These are phyloP conservation scores for Pyrus communis DNA, from an alignment of 306 rosid species.

Conservation along the genomic window DNA sequence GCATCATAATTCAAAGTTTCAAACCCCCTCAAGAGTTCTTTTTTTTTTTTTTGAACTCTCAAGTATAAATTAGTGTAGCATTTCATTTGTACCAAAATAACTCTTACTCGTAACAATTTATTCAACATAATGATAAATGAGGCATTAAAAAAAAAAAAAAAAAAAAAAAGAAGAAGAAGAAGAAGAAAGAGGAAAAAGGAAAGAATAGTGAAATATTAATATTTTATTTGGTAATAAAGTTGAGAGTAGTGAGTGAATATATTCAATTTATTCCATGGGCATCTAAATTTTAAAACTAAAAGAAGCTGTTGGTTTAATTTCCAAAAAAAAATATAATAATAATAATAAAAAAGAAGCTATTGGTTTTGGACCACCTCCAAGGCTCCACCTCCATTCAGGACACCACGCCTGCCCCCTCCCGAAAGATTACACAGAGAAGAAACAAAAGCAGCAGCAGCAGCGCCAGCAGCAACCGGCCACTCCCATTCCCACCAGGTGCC, in stretches of 20 bases:
- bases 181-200: no score
- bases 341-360: no score
- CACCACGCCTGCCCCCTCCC: neutral
- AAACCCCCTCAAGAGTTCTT: no score
- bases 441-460: neutral
- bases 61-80: no score
- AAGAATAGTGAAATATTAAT: neutral
- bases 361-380: neutral
- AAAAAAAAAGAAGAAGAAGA: no score
- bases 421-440: neutral
- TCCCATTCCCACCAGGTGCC: constrained; percentile 2
- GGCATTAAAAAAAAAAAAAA: neutral
- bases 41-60: no score
- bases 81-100: no score
- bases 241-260: neutral
- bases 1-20: no score
- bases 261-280: neutral
- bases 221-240: neutral
- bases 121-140: neutral
- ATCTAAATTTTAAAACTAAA: neutral
- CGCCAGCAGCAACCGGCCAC: constrained; percentile 15
- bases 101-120: no score
- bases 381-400: neutral
- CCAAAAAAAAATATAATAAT: no score
- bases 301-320: neutral